Evolutionary conservation across 2,329 filamentous ascomycete genomes (phyloP).

Genomic region (Fusarium devonianum): DNA sequence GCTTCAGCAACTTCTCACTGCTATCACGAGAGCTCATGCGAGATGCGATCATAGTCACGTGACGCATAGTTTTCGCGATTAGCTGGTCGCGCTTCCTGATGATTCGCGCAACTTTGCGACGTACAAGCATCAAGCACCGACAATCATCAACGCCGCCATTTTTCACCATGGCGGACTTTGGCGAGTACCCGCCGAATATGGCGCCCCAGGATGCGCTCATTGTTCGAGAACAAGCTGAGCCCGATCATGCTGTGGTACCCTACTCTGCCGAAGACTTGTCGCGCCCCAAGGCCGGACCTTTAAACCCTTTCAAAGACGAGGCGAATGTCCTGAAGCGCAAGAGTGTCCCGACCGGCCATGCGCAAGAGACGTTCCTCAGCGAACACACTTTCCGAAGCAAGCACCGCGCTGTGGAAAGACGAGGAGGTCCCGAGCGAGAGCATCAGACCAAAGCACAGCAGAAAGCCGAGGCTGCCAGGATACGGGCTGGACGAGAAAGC

Average conservation of each 20-base stretch:
- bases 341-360: conserved; percentile 83
- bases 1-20: background rate
- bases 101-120: conserved; percentile 16
- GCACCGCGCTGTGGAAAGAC: conserved; percentile 82
- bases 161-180: conserved; percentile 64
- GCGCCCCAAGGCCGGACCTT: conserved; percentile 70
- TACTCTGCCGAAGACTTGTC: conserved; percentile 78
- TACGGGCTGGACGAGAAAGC: conserved; percentile 78
- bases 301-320: conserved; percentile 77
- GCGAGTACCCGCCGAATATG: conserved; percentile 72
- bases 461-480: conserved; percentile 74
- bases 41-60: conserved; percentile 31
- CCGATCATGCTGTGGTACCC: conserved; percentile 66
- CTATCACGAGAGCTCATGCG: conserved; percentile 8
- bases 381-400: conserved; percentile 89
- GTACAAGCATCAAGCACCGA: conserved; percentile 7
- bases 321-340: conserved; percentile 73
- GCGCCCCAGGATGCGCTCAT: conserved; percentile 69
- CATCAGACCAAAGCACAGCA: conserved; percentile 61
- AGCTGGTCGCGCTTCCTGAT: conserved; percentile 13
- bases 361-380: conserved; percentile 87
- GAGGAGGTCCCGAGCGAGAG: conserved; percentile 63
- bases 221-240: conserved; percentile 60
- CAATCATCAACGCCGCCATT: background rate
- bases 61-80: conserved; percentile 21